phyloP scores from a whole-genome alignment of 2,329 filamentous ascomycete species.

The Juglanconis oblonga region DNA sequence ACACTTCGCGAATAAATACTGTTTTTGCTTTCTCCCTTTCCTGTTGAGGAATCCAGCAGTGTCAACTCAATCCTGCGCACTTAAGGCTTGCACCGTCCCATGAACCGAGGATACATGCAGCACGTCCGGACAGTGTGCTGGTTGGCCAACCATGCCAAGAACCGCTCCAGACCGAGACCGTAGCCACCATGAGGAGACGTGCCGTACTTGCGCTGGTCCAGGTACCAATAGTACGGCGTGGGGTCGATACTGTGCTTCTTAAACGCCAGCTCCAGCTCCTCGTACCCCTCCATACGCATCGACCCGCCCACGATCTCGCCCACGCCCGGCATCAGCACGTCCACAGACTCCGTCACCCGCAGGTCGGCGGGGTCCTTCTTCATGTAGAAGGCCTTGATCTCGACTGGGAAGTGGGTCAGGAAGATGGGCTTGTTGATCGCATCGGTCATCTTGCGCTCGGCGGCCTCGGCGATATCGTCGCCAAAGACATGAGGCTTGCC shows the following conservation, averaged over 20 bases:
- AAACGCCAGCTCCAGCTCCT: slow-evolving; percentile 86
- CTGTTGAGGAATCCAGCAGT: background rate
- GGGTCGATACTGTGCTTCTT: slow-evolving; percentile 82
- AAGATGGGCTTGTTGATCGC: slow-evolving; percentile 94
- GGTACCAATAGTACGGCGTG: slow-evolving; percentile 95
- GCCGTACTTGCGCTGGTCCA: slow-evolving; percentile 95
- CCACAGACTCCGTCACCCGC: slow-evolving; percentile 89
- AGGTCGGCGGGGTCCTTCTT: slow-evolving; percentile 76
- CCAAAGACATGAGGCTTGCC: slow-evolving; percentile 87
- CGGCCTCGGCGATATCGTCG: slow-evolving; percentile 96
- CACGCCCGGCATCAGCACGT: slow-evolving; percentile 83
- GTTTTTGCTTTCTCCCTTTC: background rate
- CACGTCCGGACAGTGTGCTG: slow-evolving; percentile 63
- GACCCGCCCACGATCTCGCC: slow-evolving; percentile 95
- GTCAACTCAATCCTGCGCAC: slow-evolving; percentile 4
- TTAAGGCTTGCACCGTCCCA: slow-evolving; percentile 76
- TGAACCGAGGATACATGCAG: slow-evolving; percentile 77
- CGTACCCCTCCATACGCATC: slow-evolving; percentile 92
- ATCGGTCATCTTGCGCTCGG: slow-evolving; percentile 95
- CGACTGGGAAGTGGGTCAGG: slow-evolving; percentile 92
- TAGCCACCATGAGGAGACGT: slow-evolving; percentile 91
- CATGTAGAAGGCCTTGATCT: slow-evolving; percentile 99
- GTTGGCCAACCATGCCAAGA: slow-evolving; percentile 62
- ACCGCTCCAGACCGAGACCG: slow-evolving; percentile 85
- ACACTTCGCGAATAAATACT: no score